Evolutionary conservation across 225 moss, liverwort and hornwort species (phyloP).

Genomic region (Sphagnum contortum): DNA sequence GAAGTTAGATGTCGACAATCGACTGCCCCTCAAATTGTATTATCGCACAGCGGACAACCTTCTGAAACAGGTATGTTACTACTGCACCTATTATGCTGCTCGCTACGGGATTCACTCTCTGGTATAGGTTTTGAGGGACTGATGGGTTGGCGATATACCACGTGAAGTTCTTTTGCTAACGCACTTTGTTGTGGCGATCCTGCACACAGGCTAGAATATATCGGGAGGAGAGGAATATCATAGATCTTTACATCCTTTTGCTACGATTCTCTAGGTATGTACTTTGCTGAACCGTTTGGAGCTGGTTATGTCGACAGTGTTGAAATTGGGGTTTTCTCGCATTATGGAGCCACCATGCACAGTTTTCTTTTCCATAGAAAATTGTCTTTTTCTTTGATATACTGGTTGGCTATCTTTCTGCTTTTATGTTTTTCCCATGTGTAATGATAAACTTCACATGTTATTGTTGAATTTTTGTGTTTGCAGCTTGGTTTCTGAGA

Average conservation of each 20-base stretch:
- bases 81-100: too few species aligned
- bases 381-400: too few species aligned
- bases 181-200: background rate
- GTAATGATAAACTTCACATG: too few species aligned
- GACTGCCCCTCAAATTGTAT: conserved; percentile 76
- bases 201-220: conserved; percentile 64
- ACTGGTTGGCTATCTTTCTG: too few species aligned
- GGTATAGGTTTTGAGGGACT: too few species aligned
- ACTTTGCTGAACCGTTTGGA: conserved; percentile 2
- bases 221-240: conserved; percentile 65
- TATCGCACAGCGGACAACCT: conserved; percentile 87
- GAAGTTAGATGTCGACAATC: conserved; percentile 82
- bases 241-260: conserved; percentile 77
- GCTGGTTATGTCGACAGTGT: background rate
- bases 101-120: too few species aligned
- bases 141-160: too few species aligned
- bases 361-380: too few species aligned
- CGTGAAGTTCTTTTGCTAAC: too few species aligned
- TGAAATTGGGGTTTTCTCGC: background rate
- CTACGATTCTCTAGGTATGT: conserved; percentile 79
- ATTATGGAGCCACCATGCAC: too few species aligned
- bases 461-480: background rate
- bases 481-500: conserved; percentile 88
- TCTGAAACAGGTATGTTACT: conserved; percentile 55
- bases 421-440: too few species aligned